These are phyloP conservation scores for Tetrahymena borealis DNA, from an alignment of 73 alveolate species.

Conservation along the genomic window DNA sequence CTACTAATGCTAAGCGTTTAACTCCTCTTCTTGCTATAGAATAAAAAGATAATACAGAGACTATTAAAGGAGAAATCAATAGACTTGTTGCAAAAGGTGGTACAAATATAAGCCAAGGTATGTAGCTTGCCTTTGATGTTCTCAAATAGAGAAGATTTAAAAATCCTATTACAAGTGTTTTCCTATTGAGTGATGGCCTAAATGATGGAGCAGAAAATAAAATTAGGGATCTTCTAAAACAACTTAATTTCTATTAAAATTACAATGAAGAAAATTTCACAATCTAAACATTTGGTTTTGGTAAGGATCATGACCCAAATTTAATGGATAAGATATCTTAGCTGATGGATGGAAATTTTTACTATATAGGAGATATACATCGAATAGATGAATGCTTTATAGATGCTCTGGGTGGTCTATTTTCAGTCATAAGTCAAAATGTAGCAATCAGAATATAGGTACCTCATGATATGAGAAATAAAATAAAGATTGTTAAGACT, in stretches of 20 bases:
- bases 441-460: neutral
- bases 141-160: conserved; percentile 30
- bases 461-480: neutral
- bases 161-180: conserved; percentile 28
- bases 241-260: neutral
- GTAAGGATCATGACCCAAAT: conserved; percentile 33
- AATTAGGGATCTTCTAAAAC: conserved; percentile 8
- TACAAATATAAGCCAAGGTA: conserved; percentile 30
- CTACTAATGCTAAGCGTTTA: neutral
- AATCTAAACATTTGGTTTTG: conserved; percentile 37
- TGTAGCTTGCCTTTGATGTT: conserved; percentile 32
- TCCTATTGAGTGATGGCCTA: conserved; percentile 29
- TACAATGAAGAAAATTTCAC: conserved; percentile 15
- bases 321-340: conserved; percentile 29
- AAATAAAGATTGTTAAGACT: neutral
- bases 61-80: conserved; percentile 7
- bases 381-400: conserved; percentile 35
- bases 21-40: neutral
- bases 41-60: neutral
- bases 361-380: conserved; percentile 4
- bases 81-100: conserved; percentile 19
- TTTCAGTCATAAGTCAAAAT: conserved; percentile 29
- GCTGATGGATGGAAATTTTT: conserved; percentile 34
- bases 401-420: conserved; percentile 39
- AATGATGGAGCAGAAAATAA: conserved; percentile 41